These are phyloP conservation scores for Spirogloea muscicola DNA, from an alignment of 139 green algal species.

Conservation along the genomic window DNA sequence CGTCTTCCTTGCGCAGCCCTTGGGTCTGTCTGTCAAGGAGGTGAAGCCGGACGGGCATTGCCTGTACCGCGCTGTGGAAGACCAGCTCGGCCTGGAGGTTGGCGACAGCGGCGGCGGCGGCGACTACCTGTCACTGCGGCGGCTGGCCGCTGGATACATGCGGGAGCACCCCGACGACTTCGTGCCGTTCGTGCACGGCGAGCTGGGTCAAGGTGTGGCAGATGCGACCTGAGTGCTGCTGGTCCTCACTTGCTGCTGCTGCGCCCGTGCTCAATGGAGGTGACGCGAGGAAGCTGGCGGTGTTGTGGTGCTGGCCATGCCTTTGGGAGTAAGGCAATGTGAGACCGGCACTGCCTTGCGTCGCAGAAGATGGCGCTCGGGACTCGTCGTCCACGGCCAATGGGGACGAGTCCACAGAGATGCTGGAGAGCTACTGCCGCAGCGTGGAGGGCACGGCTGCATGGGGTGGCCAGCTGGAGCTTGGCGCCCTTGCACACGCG, in stretches of 20 bases:
- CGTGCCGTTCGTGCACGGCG: slow-evolving; percentile 71
- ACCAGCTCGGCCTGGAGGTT: slow-evolving; percentile 67
- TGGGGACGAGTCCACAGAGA: slow-evolving; percentile 36
- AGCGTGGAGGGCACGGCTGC: slow-evolving; percentile 70
- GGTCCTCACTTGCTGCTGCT: too few species aligned
- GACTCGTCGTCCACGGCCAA: neutral
- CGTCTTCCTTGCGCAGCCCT: too few species aligned
- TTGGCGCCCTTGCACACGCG: slow-evolving; percentile 68
- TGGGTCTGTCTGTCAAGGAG: slow-evolving; percentile 66
- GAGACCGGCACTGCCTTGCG: too few species aligned
- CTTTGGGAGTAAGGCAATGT: too few species aligned
- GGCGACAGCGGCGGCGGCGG: neutral
- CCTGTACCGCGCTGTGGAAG: slow-evolving; percentile 81
- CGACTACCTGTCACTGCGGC: slow-evolving; percentile 53
- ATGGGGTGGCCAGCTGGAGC: slow-evolving; percentile 90
- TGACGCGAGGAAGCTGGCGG: too few species aligned
- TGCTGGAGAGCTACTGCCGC: slow-evolving; percentile 70
- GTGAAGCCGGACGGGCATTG: slow-evolving; percentile 92
- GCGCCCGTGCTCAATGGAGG: too few species aligned
- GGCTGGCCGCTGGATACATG: slow-evolving; percentile 69
- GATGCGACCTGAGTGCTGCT: too few species aligned
- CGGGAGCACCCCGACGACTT: slow-evolving; percentile 63
- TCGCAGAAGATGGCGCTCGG: slow-evolving; percentile 36
- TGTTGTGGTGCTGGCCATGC: too few species aligned
- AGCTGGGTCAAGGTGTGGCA: too few species aligned